Percentiles rank a stretch among this genome's conserved stretches.
phyloP scores from a whole-genome alignment of 129 eudicot genomes.

The Pulicaria dysenterica region DNA sequence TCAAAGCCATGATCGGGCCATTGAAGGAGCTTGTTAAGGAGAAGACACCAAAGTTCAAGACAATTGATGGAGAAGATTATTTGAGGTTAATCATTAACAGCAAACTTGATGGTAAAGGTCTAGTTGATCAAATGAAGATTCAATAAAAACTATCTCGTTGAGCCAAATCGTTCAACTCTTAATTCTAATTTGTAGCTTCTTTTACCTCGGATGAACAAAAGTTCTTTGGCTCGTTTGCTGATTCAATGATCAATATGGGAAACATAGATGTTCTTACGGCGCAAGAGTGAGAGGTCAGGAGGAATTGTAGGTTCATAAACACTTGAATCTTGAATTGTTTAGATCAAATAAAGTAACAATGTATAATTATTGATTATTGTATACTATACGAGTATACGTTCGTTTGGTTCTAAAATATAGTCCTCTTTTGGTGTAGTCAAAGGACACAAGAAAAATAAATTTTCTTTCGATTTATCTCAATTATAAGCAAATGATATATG shows the following conservation, averaged over 20 bases:
- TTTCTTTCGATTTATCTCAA: too few species aligned
- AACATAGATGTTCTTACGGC: conserved; percentile 53
- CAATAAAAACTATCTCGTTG: background rate
- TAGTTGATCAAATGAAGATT: conserved; percentile 42
- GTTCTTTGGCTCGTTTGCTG: conserved; percentile 46
- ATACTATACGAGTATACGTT: too few species aligned
- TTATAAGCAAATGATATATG: too few species aligned
- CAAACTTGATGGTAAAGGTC: conserved; percentile 50
- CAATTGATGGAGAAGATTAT: conserved; percentile 31
- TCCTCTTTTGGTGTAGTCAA: too few species aligned
- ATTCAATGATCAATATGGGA: conserved; percentile 64
- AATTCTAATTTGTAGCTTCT: too few species aligned
- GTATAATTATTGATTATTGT: background rate
- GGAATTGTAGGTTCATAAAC: conserved; percentile 52
- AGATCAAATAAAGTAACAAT: too few species aligned
- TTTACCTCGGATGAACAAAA: conserved; percentile 40
- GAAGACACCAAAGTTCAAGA: conserved; percentile 36
- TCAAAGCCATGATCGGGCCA: conserved; percentile 36
- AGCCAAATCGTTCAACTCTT: too few species aligned
- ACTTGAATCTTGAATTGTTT: background rate
- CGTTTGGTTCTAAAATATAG: too few species aligned
- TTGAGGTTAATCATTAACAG: conserved; percentile 23
- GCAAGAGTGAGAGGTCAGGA: conserved; percentile 52
- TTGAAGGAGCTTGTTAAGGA: conserved; percentile 30
- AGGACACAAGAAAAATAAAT: too few species aligned